Percentiles rank a stretch among this genome's conserved stretches.
Conservation (phyloP, 2,329 filamentous ascomycete species). For the Onygenales sp. region DNA sequence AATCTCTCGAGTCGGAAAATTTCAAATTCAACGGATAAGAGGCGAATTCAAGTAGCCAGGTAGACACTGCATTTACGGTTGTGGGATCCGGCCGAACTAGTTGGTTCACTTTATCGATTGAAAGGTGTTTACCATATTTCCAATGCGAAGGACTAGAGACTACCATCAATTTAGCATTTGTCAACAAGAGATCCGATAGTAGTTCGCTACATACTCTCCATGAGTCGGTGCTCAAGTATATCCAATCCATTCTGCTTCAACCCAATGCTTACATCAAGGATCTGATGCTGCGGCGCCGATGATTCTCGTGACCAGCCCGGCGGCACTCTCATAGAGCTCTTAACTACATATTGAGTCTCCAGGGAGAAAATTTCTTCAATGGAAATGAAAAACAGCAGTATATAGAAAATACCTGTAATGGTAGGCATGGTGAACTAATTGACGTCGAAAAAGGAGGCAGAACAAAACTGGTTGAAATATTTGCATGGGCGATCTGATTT, state of each 20-base stretch:
- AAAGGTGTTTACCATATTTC: neutral
- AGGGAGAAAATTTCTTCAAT: neutral
- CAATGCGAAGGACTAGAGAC: neutral
- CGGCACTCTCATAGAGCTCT: neutral
- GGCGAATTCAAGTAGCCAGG: neutral
- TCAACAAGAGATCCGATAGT: neutral
- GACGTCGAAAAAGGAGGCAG: too few species aligned
- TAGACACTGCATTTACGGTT: neutral
- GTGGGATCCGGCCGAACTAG: neutral
- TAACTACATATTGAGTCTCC: neutral
- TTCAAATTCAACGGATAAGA: neutral
- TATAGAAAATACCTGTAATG: neutral
- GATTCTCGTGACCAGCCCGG: neutral
- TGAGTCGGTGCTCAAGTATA: neutral
- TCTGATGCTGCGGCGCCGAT: neutral
- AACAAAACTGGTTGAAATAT: neutral
- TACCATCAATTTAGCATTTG: neutral
- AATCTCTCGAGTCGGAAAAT: neutral
- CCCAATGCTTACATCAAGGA: neutral
- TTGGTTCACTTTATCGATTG: neutral
- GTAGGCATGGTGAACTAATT: neutral
- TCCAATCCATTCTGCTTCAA: neutral
- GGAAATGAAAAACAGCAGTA: neutral
- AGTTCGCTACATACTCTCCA: neutral
- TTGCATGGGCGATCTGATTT: too few species aligned